Percentiles rank a stretch among this genome's conserved stretches.
phyloP scores from a whole-genome alignment of 2,329 filamentous ascomycete genomes.

The Phyllosticta citribraziliensis region DNA sequence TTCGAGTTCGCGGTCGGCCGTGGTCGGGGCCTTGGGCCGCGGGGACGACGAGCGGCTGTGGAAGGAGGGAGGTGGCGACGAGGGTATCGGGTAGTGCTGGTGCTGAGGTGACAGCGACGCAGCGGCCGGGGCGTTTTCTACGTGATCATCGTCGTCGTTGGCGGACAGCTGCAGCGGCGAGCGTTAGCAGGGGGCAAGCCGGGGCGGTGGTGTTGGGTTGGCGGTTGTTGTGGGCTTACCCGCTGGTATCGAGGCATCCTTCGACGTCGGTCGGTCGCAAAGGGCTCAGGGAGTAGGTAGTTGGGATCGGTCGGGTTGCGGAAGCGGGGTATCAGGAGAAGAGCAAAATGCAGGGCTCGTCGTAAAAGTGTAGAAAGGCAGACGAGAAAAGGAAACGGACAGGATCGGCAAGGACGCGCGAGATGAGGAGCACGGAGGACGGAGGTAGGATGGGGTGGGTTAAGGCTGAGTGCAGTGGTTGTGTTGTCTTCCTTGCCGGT shows the following conservation, averaged over 20 bases:
- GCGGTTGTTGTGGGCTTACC: slow-evolving; percentile 25
- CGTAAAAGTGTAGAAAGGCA: slow-evolving; percentile 11
- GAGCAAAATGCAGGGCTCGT: neutral
- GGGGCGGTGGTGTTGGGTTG: slow-evolving; percentile 9
- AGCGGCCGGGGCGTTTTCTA: slow-evolving; percentile 15
- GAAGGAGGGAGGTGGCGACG: slow-evolving; percentile 64
- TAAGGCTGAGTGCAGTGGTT: neutral
- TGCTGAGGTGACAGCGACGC: slow-evolving; percentile 17
- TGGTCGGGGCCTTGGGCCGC: slow-evolving; percentile 34
- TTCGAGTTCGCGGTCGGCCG: slow-evolving; percentile 71
- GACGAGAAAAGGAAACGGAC: neutral
- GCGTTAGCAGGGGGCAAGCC: neutral
- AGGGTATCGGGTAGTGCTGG: slow-evolving; percentile 31
- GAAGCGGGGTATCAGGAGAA: neutral
- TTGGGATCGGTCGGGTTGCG: too few relatives aligned
- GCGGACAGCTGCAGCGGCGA: slow-evolving; percentile 28
- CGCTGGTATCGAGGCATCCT: slow-evolving; percentile 32
- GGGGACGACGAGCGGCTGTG: slow-evolving; percentile 71
- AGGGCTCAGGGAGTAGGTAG: slow-evolving; percentile 8
- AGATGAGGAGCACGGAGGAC: neutral
- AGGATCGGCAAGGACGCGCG: neutral
- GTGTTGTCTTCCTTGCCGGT: neutral
- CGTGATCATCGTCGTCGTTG: slow-evolving; percentile 30
- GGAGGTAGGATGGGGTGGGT: neutral
- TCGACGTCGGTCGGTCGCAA: neutral